Evolutionary conservation across 352 stramenopile genomes (phyloP), one percentile per base, ranked within the genome.

Genomic region (Phytophthora tentaculata): DNA sequence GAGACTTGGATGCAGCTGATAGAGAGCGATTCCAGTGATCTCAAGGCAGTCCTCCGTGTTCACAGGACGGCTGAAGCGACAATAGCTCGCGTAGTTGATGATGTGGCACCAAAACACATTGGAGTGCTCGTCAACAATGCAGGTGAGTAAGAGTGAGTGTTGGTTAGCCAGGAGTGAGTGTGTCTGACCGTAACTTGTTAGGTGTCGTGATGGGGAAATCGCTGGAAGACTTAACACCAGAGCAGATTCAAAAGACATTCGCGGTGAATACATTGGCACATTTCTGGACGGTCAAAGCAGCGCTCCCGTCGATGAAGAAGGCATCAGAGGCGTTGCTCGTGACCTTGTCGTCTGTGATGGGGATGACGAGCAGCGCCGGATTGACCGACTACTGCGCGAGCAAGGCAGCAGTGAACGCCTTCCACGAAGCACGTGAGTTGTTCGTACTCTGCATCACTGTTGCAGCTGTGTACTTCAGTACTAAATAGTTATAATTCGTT

Each of bases 261-360:
- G 71, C 56, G 1, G 82, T 92, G 43, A 92, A 87, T 61, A 82
- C 82, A 39, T 43, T 94, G 19, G 79, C 83, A 37, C 88, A 96
- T 57, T 94, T 94, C 45, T 94, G 83, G 86, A 88, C 81, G 55
- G 53, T 81, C 10, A 74, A 90, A 59, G 69, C 75, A 7, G 74
- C 88, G 16, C 70, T 96, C 8, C 84, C 88, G 20, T 77, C 80
- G 5, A 84, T 94, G 76, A 83, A 91, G 64, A 75, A 83, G 48
- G 72, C 74, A 0, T 39, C 61, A 0, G 70, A 86, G 12, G 65
- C 73, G 19, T 50, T 94, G 24, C 71, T 96, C 20, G 84, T 96
- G 19, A 88, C 86, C 0, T 28, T 96, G n/a, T 84, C 88, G 5
- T 96, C 88, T 10, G 74, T 96, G 50, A 89, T 96, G 83, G 84